Conservation (phyloP, 768 basidiomycete genomes). For the Xerocomellus amylosporus region DNA sequence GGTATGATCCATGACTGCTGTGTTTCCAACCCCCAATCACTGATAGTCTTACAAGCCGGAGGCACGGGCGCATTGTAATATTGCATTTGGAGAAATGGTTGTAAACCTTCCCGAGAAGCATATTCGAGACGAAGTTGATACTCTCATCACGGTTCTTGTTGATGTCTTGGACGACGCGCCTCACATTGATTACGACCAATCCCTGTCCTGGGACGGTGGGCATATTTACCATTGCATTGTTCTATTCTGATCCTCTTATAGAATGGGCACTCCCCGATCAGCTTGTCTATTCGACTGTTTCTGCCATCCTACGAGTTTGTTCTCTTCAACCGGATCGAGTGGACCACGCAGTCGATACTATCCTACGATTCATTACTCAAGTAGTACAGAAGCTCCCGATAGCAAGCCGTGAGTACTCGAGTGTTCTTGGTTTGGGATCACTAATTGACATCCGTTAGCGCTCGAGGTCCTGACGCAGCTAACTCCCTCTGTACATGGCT, state of each 20-base stretch:
- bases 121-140: conserved; percentile 49
- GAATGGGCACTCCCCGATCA: conserved; percentile 89
- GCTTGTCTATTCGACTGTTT: conserved; percentile 74
- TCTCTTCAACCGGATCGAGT: conserved; percentile 49
- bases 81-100: conserved; percentile 79
- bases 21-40: not conserved
- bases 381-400: conserved; percentile 54
- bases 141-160: conserved; percentile 56
- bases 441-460: conserved; percentile 39
- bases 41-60: conserved; percentile 47
- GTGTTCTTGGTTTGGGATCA: not conserved
- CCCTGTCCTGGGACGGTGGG: conserved; percentile 77
- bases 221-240: not conserved
- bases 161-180: conserved; percentile 73
- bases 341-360: conserved; percentile 51
- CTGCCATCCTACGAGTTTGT: conserved; percentile 69
- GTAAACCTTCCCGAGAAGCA: conserved; percentile 57
- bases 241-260: conserved; percentile 28
- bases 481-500: conserved; percentile 79
- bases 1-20: conserved; percentile 39
- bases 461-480: conserved; percentile 70
- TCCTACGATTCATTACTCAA: conserved; percentile 56
- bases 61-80: conserved; percentile 72
- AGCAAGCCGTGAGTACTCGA: conserved; percentile 48
- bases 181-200: conserved; percentile 72